These are phyloP conservation scores for Pythium folliculosum DNA, from an alignment of 352 stramenopile species.

Conservation along the genomic window DNA sequence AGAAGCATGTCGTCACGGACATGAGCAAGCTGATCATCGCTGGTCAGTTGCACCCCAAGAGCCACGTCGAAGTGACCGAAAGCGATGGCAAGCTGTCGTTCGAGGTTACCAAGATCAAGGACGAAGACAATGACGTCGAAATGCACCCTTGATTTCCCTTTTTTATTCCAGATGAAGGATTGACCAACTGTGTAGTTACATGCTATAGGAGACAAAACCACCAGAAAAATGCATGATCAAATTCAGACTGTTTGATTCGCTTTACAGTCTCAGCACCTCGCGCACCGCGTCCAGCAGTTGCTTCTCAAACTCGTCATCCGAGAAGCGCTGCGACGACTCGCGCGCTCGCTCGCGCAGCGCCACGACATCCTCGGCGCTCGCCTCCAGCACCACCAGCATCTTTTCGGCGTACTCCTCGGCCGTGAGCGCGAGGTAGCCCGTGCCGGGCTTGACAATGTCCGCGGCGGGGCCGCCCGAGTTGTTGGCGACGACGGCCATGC, in stretches of 20 bases:
- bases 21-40: constrained; percentile 74
- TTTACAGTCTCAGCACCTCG: constrained; percentile 4
- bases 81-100: constrained; percentile 52
- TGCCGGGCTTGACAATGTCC: constrained; percentile 90
- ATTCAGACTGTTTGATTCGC: not conserved
- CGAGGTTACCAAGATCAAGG: constrained; percentile 52
- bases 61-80: constrained; percentile 62
- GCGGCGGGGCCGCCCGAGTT: constrained; percentile 95
- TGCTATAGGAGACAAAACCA: not conserved
- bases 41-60: constrained; percentile 57
- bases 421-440: constrained; percentile 83
- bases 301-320: constrained; percentile 65
- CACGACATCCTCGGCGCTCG: constrained; percentile 31
- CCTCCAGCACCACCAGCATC: constrained; percentile 65
- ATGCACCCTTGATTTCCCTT: constrained; percentile 17
- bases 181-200: no score
- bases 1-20: constrained; percentile 93
- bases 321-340: constrained; percentile 62
- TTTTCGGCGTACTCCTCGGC: constrained; percentile 89
- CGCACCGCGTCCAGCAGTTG: constrained; percentile 56
- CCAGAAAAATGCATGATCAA: no score
- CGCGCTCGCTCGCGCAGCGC: constrained; percentile 51
- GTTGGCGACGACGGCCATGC: constrained; percentile 96
- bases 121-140: constrained; percentile 24
- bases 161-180: no score